Conservation (phyloP, 1,139 yeast genomes). For the Wickerhamomyces sp. region DNA sequence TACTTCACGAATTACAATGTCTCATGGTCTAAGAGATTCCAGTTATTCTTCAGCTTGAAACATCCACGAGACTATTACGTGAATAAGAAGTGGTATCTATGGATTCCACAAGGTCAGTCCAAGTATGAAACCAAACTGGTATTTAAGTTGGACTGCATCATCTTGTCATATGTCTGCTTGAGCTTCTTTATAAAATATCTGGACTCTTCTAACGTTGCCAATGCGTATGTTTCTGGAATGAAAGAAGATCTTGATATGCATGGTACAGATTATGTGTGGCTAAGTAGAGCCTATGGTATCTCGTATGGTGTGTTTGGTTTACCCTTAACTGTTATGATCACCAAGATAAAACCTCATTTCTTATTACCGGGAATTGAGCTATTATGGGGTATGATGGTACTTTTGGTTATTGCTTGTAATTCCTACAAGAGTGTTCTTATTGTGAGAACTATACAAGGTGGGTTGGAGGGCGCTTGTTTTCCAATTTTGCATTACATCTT, state of each 20-base stretch:
- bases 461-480: slow-evolving; percentile 40
- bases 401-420: slow-evolving; percentile 37
- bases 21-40: no score
- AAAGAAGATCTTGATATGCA: slow-evolving; percentile 36
- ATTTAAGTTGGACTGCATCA: neutral
- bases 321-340: slow-evolving; percentile 44
- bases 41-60: no score
- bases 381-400: slow-evolving; percentile 29
- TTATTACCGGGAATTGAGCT: slow-evolving; percentile 35
- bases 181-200: slow-evolving; percentile 24
- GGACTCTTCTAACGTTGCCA: slow-evolving; percentile 37
- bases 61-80: no score
- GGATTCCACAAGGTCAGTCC: neutral
- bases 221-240: slow-evolving; percentile 36
- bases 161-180: neutral
- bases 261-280: slow-evolving; percentile 40
- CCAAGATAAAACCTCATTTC: slow-evolving; percentile 34
- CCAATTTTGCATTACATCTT: slow-evolving; percentile 26
- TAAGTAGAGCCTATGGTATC: slow-evolving; percentile 47
- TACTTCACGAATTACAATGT: no score
- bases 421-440: slow-evolving; percentile 43
- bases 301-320: slow-evolving; percentile 49
- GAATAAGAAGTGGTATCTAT: no score
- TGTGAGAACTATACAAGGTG: slow-evolving; percentile 41
- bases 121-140: slow-evolving; percentile 1